A percentile compares a stretch with the other conserved stretches of the same genome.
phyloP scores from a whole-genome alignment of 257 asterid genomes.

The Perilla frutescens region DNA sequence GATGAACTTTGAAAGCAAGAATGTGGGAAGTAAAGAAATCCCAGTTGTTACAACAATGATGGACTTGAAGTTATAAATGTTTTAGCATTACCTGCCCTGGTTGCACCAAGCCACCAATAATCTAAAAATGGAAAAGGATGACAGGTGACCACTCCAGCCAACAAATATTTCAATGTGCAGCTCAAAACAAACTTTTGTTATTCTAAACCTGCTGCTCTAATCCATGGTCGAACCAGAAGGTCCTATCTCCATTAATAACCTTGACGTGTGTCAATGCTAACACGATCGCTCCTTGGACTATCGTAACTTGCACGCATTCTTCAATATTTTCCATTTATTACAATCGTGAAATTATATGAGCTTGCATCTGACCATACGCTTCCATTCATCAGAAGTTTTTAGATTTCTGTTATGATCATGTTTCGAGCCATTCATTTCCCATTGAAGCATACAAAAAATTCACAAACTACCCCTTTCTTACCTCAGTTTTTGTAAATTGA shows the following conservation, averaged over 20 bases:
- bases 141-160: not conserved
- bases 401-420: not conserved
- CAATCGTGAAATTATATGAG: not conserved
- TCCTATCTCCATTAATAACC: not conserved
- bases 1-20: constrained; percentile 1
- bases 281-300: not conserved
- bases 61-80: not conserved
- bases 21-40: not conserved
- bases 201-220: not conserved
- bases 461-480: not conserved
- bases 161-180: not conserved
- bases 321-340: not conserved
- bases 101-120: not conserved
- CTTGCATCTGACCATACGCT: not conserved
- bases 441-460: not conserved
- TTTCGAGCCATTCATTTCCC: constrained; percentile 9
- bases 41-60: not conserved
- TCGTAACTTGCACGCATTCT: not conserved
- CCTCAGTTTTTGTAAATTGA: not conserved
- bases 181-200: not conserved
- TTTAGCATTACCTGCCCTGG: not conserved
- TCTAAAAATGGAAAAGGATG: not conserved
- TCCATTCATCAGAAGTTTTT: not conserved
- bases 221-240: not conserved
- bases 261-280: no score